Base-by-base conservation (phyloP, 768 basidiomycete genomes). In the Lenzites betulinus region DNA sequence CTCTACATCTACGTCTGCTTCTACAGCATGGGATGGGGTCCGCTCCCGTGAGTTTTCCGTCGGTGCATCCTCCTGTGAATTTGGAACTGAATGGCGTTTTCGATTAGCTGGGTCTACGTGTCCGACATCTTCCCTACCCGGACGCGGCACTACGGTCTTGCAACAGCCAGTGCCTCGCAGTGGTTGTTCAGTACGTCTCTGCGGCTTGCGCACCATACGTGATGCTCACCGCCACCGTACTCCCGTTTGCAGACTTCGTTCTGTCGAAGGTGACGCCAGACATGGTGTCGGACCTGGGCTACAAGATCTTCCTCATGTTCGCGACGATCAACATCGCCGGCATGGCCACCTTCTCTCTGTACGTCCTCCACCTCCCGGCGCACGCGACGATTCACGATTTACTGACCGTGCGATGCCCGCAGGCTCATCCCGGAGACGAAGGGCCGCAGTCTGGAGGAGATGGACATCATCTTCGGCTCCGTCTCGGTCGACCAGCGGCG, bases 11-110 rank as follows among this genome's bases (percentile, higher is more conserved):
- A 90, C 67, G 90, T 93, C 43, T 88, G 87, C 71, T 93, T 93
- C 73, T 94, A 93, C 73, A 90, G 87, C 3, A 88, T 93, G 84
- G 90, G 90, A 39, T 92, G 90, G 87, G 92, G 91, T 20, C 85
- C 85, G n/a, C 72, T 80, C 13, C 88, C 81, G 16, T 81, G 75
- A 77, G 83, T 90, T 22, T 38, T 48, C 36, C 89, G 88, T 65
- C 22, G 22, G 15, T 39, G 15, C 15, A 13, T 39, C 15, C 18
- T 39, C 15, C 38, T 4, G 6, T 7, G 28, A 46, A 11, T 48
- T 23, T 26, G 26, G 22, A 35, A 25, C 20, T 15, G 35, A 25
- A 52, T 39, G 6, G 11, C 16, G 11, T 36, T 11, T 36, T 33
- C 11, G 30, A 33, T 33, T 5, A 67, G 64, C 22, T 73, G 75